A percentile compares a stretch with the other conserved stretches of the same genome.
phyloP scores from a whole-genome alignment of 2,329 filamentous ascomycete genomes.

The Daldinia eschscholtzii region DNA sequence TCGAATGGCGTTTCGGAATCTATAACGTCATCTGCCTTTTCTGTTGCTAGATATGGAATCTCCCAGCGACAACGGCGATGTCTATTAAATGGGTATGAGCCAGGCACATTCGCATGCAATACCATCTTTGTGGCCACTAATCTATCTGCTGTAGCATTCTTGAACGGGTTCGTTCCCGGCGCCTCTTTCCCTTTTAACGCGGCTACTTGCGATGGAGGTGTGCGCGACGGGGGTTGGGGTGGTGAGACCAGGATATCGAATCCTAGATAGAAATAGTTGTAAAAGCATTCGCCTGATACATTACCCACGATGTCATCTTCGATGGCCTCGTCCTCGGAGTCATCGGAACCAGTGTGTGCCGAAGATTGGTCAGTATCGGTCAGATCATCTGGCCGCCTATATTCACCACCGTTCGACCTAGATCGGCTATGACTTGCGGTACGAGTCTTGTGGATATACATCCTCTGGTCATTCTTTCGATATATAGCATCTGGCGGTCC shows the following conservation, averaged over 20 bases:
- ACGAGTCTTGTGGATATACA: constrained; percentile 83
- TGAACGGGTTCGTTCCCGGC: constrained; percentile 54
- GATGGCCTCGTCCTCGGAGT: constrained; percentile 71
- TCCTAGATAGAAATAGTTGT: constrained; percentile 96
- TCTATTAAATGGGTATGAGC: constrained; percentile 96
- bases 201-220: constrained; percentile 65
- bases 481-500: constrained; percentile 96
- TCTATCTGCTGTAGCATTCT: constrained; percentile 67
- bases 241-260: constrained; percentile 94
- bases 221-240: constrained; percentile 73
- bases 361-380: constrained; percentile 83
- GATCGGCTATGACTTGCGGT: constrained; percentile 64
- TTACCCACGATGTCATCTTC: constrained; percentile 68
- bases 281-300: constrained; percentile 83
- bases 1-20: constrained; percentile 83
- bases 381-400: constrained; percentile 66
- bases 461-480: constrained; percentile 87
- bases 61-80: constrained; percentile 92
- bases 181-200: constrained; percentile 44
- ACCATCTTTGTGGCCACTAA: constrained; percentile 92
- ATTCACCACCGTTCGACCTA: constrained; percentile 60
- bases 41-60: constrained; percentile 69
- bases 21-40: constrained; percentile 60
- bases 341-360: constrained; percentile 76
- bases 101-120: constrained; percentile 93